Evolutionary conservation across 305 asterid species (phyloP).

Genomic region (Fraxinus sp.): DNA sequence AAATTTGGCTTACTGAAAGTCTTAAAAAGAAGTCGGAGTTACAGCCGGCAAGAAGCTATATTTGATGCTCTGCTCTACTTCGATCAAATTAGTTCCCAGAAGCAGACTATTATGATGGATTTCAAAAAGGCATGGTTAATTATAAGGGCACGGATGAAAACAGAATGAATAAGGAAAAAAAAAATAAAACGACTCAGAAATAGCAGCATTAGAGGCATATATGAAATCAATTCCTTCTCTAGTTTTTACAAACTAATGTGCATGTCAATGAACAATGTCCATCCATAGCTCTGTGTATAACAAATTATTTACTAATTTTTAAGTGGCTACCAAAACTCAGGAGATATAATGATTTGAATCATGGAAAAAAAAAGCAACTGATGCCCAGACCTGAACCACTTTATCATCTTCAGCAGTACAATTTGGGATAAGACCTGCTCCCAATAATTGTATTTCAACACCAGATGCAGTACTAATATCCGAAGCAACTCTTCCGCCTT

Average conservation of each 20-base stretch:
- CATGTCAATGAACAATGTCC: background rate
- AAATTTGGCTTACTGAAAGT: background rate
- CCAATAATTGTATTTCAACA: constrained; percentile 45
- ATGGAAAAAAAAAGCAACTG: constrained; percentile 12
- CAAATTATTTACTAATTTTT: background rate
- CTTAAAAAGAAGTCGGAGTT: background rate
- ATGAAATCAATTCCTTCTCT: background rate
- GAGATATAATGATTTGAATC: constrained; percentile 16
- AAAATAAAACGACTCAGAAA: background rate
- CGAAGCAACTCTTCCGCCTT: constrained; percentile 40
- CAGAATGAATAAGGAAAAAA: background rate
- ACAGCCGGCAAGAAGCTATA: background rate
- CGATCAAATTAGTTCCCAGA: background rate
- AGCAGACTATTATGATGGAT: background rate
- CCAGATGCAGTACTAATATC: constrained; percentile 41
- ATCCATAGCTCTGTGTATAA: background rate
- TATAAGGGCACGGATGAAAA: background rate
- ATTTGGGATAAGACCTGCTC: constrained; percentile 30
- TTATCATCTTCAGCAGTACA: constrained; percentile 36
- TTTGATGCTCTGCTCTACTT: background rate
- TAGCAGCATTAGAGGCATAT: background rate
- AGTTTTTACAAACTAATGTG: background rate
- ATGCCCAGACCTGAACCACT: constrained; percentile 52
- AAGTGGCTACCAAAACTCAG: constrained; percentile 1
- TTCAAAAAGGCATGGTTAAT: background rate